A percentile compares a stretch with the other conserved stretches of the same genome.
phyloP scores from a whole-genome alignment of 495 filamentous ascomycete genomes.

The Pyrenopolyporus hunteri region DNA sequence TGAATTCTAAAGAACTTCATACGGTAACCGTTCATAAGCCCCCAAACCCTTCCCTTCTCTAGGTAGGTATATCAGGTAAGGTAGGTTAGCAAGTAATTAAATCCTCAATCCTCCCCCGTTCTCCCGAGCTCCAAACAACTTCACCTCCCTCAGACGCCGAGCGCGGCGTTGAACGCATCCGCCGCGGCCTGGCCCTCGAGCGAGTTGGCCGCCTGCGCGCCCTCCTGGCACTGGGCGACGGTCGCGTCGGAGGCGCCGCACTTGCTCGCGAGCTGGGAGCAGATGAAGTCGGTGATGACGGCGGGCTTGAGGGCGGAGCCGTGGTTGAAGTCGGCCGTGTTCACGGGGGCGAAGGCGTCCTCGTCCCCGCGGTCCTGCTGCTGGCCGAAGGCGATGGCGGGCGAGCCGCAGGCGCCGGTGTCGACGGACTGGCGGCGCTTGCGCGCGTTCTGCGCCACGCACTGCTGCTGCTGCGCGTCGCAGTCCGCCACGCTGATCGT shows the following conservation, averaged over 20 bases:
- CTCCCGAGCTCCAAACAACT: too few species aligned
- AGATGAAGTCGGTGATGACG: slow-evolving; percentile 63
- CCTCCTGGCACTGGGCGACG: slow-evolving; percentile 55
- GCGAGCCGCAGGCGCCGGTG: slow-evolving; percentile 58
- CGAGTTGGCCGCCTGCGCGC: slow-evolving; percentile 47
- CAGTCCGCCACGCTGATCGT: slow-evolving; percentile 49
- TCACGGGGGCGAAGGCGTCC: slow-evolving; percentile 57
- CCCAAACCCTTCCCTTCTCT: too few species aligned
- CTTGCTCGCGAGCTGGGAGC: slow-evolving; percentile 55
- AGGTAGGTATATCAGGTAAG: too few species aligned
- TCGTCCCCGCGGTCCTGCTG: slow-evolving; percentile 60
- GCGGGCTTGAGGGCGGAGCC: slow-evolving; percentile 62
- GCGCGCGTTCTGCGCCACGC: slow-evolving; percentile 46
- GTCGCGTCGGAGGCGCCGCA: slow-evolving; percentile 59
- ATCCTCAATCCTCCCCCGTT: neutral
- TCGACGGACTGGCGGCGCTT: slow-evolving; percentile 42
- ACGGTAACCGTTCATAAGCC: too few species aligned
- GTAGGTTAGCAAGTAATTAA: neutral
- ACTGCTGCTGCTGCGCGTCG: slow-evolving; percentile 54
- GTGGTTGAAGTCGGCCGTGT: slow-evolving; percentile 62
- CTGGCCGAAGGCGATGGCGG: slow-evolving; percentile 60
- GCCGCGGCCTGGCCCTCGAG: slow-evolving; percentile 58
- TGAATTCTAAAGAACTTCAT: slow-evolving; percentile 2
- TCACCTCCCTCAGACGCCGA: slow-evolving; percentile 45
- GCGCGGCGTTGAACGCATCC: slow-evolving; percentile 61